Evolutionary conservation across 352 stramenopile genomes (phyloP), one percentile per base, ranked within the genome.

Genomic region (Phytopythium kandeliae): DNA sequence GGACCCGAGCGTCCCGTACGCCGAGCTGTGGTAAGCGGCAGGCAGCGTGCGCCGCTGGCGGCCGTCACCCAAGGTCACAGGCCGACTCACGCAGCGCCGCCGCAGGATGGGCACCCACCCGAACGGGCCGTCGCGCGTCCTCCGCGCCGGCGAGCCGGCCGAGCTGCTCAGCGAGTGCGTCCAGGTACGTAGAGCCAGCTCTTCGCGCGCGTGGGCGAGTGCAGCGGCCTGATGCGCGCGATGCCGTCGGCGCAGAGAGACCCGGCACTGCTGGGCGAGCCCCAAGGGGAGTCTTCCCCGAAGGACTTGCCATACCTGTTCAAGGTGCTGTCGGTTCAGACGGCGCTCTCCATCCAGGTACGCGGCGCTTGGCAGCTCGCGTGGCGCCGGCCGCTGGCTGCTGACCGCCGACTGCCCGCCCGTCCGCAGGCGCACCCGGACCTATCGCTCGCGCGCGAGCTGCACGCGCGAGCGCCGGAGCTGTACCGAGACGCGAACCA

Each of bases 401-500:
- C 2, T 9, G 44, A 11, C 38, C 17, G 24, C n/a, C n/a, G n/a
- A n/a, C n/a, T n/a, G n/a, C n/a, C n/a, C n/a, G n/a, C n/a, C n/a
- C n/a, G n/a, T n/a, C 24, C 30, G 10, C 21, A 76, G 67, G 74
- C 86, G 12, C 91, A 97, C 50, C 89, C 89, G 3, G 86, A 97
- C 52, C 78, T 81, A 35, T 62, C 64, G 19, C 60, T 96, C n/a
- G 89, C 89, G 12, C 66, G 80, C 7, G 58, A 86, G 41, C 59
- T 97, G 44, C 87, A 96, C 44, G 65, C 62, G 9, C 84, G 81
- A 13, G 91, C 95, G 55, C 97, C 97, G 7, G 53, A 93, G 7
- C 71, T 95, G 11, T 99, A 99, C 75, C 98, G 98, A 56, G 97
- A 99, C 62, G 51, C 86, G 19, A 99, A 99, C 68, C 97, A 99